Base-by-base conservation (phyloP, 306 rosid genomes). In the Phaseolus lunatus region DNA sequence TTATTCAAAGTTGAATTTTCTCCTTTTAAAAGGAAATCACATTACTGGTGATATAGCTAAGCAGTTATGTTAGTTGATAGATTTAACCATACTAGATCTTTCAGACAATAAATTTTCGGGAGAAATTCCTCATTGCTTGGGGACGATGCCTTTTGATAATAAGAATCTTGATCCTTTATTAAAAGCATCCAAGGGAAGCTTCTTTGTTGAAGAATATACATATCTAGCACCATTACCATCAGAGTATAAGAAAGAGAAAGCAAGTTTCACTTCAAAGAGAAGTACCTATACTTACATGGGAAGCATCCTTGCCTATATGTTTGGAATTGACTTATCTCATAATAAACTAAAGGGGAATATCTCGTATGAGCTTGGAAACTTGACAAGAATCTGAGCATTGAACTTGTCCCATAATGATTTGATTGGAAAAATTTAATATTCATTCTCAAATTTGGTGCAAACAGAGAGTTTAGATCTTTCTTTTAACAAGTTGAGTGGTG, bases 11-110 rank as follows among this genome's bases (percentile, higher is more conserved):
- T 5, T 78, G 27, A 14, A 11, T 35, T 22, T 70, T 26, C 71
- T 78, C 6, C 52, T 78, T 33, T 1, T 78, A 35, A 70, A 70
- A 56, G 77, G 35, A 1, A 78, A 78, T n/a, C 12, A 47, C 15
- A 47, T 78, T 9, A 16, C 0, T 1, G 77, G 77, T 0, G 23
- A 70, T 3, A 31, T 78, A 59, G 65, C 82, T 0, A 22, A 33
- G 1, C 24, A 70, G 2, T 1, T 78, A 48, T 78, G 82, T 16
- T 43, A 33, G 0, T 11, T 78, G n/a, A 6, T 5, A 9, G 2
- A 47, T 58, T 33, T 78, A 59, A 11, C 0, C 1, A 59, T 78
- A 0, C 3, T 62, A 3, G 67, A 62, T 22, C 67, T 62, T 62
- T 62, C 67, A 16, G 0, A 29, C 9, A 62, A 62, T 11, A 27